These are phyloP conservation scores for Coniochaeta hoffmannii DNA, from an alignment of 2,329 filamentous ascomycete species.

Conservation along the genomic window DNA sequence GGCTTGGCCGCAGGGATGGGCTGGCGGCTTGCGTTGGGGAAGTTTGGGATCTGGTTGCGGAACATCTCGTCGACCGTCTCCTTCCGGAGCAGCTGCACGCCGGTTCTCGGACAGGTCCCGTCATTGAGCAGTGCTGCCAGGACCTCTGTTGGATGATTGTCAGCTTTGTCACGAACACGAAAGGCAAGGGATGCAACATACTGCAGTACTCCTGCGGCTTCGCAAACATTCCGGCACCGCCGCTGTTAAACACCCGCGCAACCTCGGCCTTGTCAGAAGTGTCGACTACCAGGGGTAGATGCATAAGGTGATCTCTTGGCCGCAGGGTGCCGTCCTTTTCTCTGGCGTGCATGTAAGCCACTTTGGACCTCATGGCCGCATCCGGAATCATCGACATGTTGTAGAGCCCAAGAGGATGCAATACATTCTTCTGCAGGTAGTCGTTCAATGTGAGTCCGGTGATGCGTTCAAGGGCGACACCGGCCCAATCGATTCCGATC, in stretches of 20 bases:
- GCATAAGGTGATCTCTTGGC: conserved; percentile 22
- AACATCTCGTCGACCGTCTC: conserved; percentile 54
- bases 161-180: neutral
- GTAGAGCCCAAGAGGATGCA: conserved; percentile 29
- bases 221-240: conserved; percentile 49
- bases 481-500: conserved; percentile 44
- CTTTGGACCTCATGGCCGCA: conserved; percentile 37
- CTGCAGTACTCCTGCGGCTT: conserved; percentile 48
- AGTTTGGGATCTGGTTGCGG: conserved; percentile 48
- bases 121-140: conserved; percentile 54
- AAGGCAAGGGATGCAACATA: conserved; percentile 26
- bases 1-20: conserved; percentile 34
- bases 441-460: conserved; percentile 31
- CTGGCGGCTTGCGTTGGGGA: conserved; percentile 39
- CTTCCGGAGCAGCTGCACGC: conserved; percentile 40
- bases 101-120: conserved; percentile 49
- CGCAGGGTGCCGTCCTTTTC: conserved; percentile 30
- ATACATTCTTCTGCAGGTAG: conserved; percentile 35
- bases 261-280: conserved; percentile 28
- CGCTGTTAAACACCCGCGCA: conserved; percentile 38
- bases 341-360: conserved; percentile 48
- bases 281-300: conserved; percentile 28
- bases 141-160: conserved; percentile 31
- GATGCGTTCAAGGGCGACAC: conserved; percentile 33
- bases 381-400: conserved; percentile 41